These are phyloP conservation scores for Parmelia sp. DNA, from an alignment of 495 filamentous ascomycete genomes.

Conservation along the genomic window DNA sequence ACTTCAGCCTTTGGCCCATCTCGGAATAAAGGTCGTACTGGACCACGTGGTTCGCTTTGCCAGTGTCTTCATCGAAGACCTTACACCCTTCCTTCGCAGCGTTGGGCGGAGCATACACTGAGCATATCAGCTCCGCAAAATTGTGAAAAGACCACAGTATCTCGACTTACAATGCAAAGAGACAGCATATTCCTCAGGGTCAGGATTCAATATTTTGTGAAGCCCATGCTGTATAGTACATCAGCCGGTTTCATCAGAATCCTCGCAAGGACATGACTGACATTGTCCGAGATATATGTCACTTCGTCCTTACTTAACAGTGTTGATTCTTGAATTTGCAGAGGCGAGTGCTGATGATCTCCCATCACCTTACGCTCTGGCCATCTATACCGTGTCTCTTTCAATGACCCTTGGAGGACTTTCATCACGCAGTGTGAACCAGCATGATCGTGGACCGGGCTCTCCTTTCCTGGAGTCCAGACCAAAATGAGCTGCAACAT, in stretches of 20 bases:
- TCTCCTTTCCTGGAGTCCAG: conserved; percentile 85
- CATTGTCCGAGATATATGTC: conserved; percentile 75
- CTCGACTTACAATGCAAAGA: conserved; percentile 70
- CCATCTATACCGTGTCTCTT: conserved; percentile 74
- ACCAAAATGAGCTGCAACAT: conserved; percentile 70
- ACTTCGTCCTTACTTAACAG: conserved; percentile 58
- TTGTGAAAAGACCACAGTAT: background rate
- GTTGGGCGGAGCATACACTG: conserved; percentile 88
- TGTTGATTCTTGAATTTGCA: conserved; percentile 37
- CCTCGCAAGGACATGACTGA: conserved; percentile 26
- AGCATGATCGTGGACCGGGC: conserved; percentile 82
- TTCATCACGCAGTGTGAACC: conserved; percentile 73
- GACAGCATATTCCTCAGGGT: conserved; percentile 64
- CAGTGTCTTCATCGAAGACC: conserved; percentile 65
- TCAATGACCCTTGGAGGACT: conserved; percentile 64
- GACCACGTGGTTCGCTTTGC: conserved; percentile 61
- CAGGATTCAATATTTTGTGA: conserved; percentile 72
- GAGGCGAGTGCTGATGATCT: conserved; percentile 45
- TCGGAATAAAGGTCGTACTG: conserved; percentile 57
- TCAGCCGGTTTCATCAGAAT: background rate
- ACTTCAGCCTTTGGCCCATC: conserved; percentile 25
- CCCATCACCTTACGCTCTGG: conserved; percentile 48
- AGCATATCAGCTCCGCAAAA: conserved; percentile 26
- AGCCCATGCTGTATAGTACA: conserved; percentile 57
- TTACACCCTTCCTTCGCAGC: conserved; percentile 68